A percentile compares a stretch with the other conserved stretches of the same genome.
Evolutionary conservation across 305 asterid species (phyloP).

Genomic region (Solanum aculeatissimum): DNA sequence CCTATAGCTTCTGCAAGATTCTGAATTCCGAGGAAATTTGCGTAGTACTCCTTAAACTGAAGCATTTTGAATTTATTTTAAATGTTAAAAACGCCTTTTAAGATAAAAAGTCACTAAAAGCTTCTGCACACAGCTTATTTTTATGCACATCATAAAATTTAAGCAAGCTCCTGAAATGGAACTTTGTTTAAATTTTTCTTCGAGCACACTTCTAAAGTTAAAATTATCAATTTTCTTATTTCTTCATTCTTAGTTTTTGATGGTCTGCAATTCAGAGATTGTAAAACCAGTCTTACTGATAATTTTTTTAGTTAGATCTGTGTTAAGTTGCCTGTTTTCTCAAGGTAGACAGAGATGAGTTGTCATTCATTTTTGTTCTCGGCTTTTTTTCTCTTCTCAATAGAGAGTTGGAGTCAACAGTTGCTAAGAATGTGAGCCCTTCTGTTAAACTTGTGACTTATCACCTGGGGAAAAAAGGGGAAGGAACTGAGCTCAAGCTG

Average conservation of each 20-base stretch:
- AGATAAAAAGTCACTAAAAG: background rate
- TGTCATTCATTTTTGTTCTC: background rate
- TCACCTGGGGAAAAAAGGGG: too few relatives aligned
- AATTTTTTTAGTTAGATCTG: background rate
- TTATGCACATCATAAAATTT: background rate
- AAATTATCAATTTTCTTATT: background rate
- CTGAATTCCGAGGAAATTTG: background rate
- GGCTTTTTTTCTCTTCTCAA: background rate
- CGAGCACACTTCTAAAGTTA: background rate
- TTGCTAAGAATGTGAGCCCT: background rate
- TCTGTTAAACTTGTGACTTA: too few relatives aligned
- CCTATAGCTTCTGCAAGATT: background rate
- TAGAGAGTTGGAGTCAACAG: background rate
- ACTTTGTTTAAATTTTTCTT: background rate
- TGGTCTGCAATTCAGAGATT: background rate
- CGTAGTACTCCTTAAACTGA: background rate
- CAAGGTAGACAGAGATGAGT: background rate
- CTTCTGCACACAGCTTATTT: background rate
- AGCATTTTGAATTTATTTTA: background rate
- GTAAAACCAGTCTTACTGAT: background rate
- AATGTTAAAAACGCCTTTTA: background rate
- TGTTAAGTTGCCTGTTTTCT: background rate
- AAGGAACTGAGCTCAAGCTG: too few relatives aligned
- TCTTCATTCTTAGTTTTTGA: background rate
- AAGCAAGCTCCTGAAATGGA: background rate